Evolutionary conservation across 148 eudicot genomes (phyloP).

Genomic region (Persicaria maculosa): DNA sequence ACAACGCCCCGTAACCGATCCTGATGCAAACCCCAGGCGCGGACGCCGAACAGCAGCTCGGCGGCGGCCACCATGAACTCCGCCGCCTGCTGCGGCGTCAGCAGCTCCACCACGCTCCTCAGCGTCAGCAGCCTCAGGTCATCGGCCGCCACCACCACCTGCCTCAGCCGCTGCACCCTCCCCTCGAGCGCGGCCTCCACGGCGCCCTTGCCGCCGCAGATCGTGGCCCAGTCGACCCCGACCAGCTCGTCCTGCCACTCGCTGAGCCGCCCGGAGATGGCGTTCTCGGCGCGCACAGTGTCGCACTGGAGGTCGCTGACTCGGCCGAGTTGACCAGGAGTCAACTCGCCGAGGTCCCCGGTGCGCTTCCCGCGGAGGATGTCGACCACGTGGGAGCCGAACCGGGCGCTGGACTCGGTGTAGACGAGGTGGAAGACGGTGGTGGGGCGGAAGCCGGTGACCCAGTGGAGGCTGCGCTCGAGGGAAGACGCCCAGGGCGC

Average conservation of each 20-base stretch:
- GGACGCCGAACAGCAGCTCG: conserved; percentile 60
- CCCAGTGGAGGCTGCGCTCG: conserved; percentile 73
- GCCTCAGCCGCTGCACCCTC: conserved; percentile 27
- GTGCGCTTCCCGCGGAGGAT: conserved; percentile 46
- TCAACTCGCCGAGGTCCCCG: conserved; percentile 71
- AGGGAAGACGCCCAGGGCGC: conserved; percentile 66
- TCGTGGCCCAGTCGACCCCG: conserved; percentile 21
- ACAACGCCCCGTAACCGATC: conserved; percentile 20
- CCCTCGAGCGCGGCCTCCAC: conserved; percentile 24
- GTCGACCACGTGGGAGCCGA: conserved; percentile 47
- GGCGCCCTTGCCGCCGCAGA: conserved; percentile 11
- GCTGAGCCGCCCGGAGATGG: conserved; percentile 49
- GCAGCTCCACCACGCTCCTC: conserved; percentile 49
- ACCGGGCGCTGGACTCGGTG: conserved; percentile 59
- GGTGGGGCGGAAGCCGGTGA: conserved; percentile 86
- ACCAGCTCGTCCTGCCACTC: conserved; percentile 74
- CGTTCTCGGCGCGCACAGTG: conserved; percentile 58
- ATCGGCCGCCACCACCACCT: conserved; percentile 58
- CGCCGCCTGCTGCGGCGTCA: conserved; percentile 67
- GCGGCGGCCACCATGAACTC: conserved; percentile 69
- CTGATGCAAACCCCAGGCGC: conserved; percentile 55
- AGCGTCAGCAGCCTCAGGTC: conserved; percentile 53
- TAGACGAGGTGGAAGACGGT: conserved; percentile 72
- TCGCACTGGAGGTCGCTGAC: conserved; percentile 74
- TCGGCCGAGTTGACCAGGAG: conserved; percentile 53